A percentile compares a stretch with the other conserved stretches of the same genome.
Conservation (phyloP, 495 filamentous ascomycete species). For the Astrocystis sublimbata region DNA sequence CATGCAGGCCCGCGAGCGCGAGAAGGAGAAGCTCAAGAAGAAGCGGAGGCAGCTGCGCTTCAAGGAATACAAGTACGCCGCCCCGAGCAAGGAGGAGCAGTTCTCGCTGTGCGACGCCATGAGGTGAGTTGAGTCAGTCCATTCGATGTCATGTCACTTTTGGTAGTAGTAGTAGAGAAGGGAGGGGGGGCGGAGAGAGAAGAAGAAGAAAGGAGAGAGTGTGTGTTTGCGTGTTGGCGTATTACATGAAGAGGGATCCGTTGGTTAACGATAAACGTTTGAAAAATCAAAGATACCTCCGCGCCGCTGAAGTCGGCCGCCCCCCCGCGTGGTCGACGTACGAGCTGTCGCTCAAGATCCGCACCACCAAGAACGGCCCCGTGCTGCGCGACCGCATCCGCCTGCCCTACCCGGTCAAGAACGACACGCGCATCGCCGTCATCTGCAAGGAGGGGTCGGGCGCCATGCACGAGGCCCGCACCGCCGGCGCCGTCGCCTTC, state of each 20-base stretch:
- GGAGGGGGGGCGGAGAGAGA: no score
- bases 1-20: constrained; percentile 50
- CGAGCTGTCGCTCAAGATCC: constrained; percentile 78
- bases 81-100: constrained; percentile 61
- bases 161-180: no score
- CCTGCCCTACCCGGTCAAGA: constrained; percentile 85
- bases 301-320: constrained; percentile 86
- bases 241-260: no score
- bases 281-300: constrained; percentile 66
- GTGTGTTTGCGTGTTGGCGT: no score
- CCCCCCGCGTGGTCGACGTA: constrained; percentile 75
- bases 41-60: constrained; percentile 67
- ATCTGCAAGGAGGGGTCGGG: constrained; percentile 78
- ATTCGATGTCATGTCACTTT: no score
- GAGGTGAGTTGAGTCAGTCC: constrained; percentile 59
- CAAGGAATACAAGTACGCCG: constrained; percentile 62
- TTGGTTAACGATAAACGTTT: constrained; percentile 3
- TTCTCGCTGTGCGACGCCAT: constrained; percentile 90
- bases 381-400: constrained; percentile 83
- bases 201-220: no score
- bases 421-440: constrained; percentile 80
- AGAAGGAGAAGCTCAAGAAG: constrained; percentile 63
- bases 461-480: constrained; percentile 65
- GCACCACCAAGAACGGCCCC: constrained; percentile 77
- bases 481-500: constrained; percentile 75